Evolutionary conservation across 208 protist species (phyloP).

Genomic region (Leishmania braziliensis): DNA sequence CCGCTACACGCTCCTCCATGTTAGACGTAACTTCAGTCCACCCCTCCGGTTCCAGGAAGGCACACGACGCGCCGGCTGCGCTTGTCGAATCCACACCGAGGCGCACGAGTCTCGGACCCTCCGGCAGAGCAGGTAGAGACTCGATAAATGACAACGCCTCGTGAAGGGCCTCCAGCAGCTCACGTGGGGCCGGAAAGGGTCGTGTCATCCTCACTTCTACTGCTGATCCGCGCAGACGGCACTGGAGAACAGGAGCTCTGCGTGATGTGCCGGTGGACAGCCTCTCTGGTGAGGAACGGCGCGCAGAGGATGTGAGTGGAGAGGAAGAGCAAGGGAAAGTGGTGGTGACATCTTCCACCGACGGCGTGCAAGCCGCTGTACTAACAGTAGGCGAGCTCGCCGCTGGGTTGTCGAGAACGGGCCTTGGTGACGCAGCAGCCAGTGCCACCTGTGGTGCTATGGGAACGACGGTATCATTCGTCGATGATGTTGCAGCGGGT

Average conservation of each 20-base stretch:
- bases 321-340: not conserved
- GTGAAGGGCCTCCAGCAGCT: slow-evolving; percentile 30
- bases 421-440: not conserved
- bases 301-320: not conserved
- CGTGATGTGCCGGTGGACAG: not conserved
- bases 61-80: not conserved
- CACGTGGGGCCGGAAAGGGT: not conserved
- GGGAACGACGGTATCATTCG: not conserved
- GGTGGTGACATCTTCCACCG: not conserved
- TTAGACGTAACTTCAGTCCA: not conserved
- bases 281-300: not conserved
- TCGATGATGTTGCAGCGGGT: not conserved
- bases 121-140: slow-evolving; percentile 14
- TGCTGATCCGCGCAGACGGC: slow-evolving; percentile 17
- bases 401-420: not conserved
- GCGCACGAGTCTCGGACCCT: slow-evolving; percentile 13
- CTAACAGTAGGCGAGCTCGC: not conserved
- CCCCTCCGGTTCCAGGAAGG: slow-evolving; percentile 11
- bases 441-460: not conserved
- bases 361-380: not conserved
- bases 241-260: slow-evolving; percentile 14
- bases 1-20: slow-evolving; percentile 3
- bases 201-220: slow-evolving; percentile 22
- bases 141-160: slow-evolving; percentile 32
- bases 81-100: slow-evolving; percentile 10